A percentile compares a stretch with the other conserved stretches of the same genome.
phyloP scores from a whole-genome alignment of 2,329 filamentous ascomycete genomes.

The Claviceps sorghi region DNA sequence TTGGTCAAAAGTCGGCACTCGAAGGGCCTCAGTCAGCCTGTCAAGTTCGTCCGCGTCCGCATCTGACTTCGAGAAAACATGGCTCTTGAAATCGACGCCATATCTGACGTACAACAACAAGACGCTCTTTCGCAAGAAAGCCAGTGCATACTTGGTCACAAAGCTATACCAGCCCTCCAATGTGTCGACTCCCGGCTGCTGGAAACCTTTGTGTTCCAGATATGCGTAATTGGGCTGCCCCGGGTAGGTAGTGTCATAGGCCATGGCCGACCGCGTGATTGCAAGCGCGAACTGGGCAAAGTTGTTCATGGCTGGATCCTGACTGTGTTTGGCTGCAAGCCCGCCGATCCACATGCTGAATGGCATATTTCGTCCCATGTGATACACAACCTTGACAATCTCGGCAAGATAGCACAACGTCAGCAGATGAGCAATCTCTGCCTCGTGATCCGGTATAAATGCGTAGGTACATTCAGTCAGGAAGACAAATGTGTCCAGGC shows the following conservation, averaged over 20 bases:
- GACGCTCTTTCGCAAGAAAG: conserved; percentile 72
- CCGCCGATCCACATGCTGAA: conserved; percentile 32
- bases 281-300: conserved; percentile 41
- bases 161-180: conserved; percentile 42
- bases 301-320: conserved; percentile 34
- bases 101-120: conserved; percentile 79
- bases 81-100: conserved; percentile 71
- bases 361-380: conserved; percentile 41
- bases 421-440: conserved; percentile 67
- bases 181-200: conserved; percentile 39
- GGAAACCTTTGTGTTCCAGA: conserved; percentile 34
- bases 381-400: conserved; percentile 64
- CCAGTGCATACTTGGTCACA: conserved; percentile 70
- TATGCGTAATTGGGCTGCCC: conserved; percentile 11
- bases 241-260: conserved; percentile 21
- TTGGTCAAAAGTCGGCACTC: conserved; percentile 64
- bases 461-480: conserved; percentile 65
- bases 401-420: conserved; percentile 83
- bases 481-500: conserved; percentile 63
- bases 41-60: conserved; percentile 64
- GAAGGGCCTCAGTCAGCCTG: conserved; percentile 61
- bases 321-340: conserved; percentile 26
- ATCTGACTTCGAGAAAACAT: conserved; percentile 47
- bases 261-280: conserved; percentile 31
- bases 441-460: conserved; percentile 48